phyloP scores from a whole-genome alignment of 2,329 filamentous ascomycete species.

The Drechslera avenae region DNA sequence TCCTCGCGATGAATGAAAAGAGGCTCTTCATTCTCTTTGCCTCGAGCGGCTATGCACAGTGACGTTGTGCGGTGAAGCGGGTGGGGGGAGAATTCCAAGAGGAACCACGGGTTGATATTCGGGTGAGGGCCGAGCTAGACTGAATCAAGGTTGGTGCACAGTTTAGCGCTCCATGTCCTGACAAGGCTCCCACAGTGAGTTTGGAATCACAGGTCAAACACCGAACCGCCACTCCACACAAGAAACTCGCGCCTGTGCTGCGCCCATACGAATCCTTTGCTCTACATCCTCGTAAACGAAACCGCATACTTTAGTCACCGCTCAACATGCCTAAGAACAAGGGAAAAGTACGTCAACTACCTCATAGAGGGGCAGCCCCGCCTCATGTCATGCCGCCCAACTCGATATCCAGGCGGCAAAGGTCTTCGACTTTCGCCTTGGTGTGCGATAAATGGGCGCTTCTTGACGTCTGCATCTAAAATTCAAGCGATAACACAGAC shows the following conservation, averaged over 20 bases:
- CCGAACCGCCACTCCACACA: slow-evolving; percentile 18
- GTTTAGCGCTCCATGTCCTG: slow-evolving; percentile 17
- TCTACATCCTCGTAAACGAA: slow-evolving; percentile 7
- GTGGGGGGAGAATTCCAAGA: not conserved
- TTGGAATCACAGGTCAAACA: slow-evolving; percentile 22
- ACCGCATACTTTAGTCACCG: slow-evolving; percentile 15
- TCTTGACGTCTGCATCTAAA: not conserved
- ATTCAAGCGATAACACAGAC: slow-evolving; percentile 1
- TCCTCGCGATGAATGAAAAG: slow-evolving; percentile 16
- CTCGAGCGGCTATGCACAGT: slow-evolving; percentile 9
- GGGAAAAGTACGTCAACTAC: slow-evolving; percentile 77
- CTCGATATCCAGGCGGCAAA: slow-evolving; percentile 3
- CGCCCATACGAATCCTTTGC: slow-evolving; percentile 5
- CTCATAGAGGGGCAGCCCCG: slow-evolving; percentile 26
- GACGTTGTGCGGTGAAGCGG: slow-evolving; percentile 2
- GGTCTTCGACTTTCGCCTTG: too few relatives aligned
- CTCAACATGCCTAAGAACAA: slow-evolving; percentile 96
- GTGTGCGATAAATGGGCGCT: not conserved
- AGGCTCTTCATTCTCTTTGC: slow-evolving; percentile 22
- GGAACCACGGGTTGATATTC: slow-evolving; percentile 1
- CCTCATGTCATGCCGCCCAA: slow-evolving; percentile 23
- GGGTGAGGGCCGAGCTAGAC: slow-evolving; percentile 12
- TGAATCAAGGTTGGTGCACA: not conserved
- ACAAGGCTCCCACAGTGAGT: slow-evolving; percentile 22
- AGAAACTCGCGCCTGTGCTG: slow-evolving; percentile 12